Evolutionary conservation across 257 asterid species (phyloP).

Genomic region (Lantana camara): DNA sequence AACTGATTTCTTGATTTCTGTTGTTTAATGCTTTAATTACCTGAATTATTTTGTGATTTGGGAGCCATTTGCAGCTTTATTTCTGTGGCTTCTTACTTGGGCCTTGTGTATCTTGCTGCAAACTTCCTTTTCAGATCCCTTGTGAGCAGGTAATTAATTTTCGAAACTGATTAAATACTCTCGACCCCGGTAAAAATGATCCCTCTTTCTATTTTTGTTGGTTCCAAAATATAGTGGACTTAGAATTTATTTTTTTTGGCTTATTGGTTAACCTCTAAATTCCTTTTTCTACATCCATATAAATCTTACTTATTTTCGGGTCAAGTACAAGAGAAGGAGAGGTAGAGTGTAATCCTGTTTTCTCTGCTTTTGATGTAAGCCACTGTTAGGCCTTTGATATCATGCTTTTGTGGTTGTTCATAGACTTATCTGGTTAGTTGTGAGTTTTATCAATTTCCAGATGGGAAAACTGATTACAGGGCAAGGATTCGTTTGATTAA

Average conservation of each 20-base stretch:
- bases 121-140: constrained; percentile 79
- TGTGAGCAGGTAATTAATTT: constrained; percentile 52
- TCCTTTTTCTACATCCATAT: too few relatives aligned
- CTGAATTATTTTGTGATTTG: neutral
- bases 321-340: constrained; percentile 80
- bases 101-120: constrained; percentile 84
- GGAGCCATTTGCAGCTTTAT: constrained; percentile 60
- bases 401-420: neutral
- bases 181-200: too few relatives aligned
- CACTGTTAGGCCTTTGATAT: neutral
- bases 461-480: constrained; percentile 77
- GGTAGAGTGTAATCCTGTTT: constrained; percentile 31
- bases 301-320: too few relatives aligned
- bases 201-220: too few relatives aligned
- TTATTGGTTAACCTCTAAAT: too few relatives aligned
- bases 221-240: too few relatives aligned
- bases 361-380: too few relatives aligned
- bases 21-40: too few relatives aligned
- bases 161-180: too few relatives aligned
- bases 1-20: too few relatives aligned
- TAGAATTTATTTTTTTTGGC: too few relatives aligned
- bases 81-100: constrained; percentile 76
- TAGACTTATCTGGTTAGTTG: neutral
- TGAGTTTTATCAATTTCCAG: constrained; percentile 32
- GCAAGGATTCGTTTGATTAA: constrained; percentile 74